phyloP scores from a whole-genome alignment of 179 eudicot genomes.

The Heliamphora pulchella region DNA sequence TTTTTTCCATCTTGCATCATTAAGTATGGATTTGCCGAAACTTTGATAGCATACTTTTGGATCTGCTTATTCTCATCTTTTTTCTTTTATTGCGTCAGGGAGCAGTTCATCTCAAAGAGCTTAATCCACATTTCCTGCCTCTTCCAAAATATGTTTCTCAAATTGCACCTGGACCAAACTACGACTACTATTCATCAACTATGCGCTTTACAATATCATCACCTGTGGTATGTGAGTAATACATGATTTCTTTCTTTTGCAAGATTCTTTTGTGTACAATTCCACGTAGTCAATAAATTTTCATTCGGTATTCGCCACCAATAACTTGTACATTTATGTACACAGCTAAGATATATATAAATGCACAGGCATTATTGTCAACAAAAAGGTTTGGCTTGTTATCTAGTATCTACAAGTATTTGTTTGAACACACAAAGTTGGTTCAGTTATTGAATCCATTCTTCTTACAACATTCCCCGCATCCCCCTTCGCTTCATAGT shows the following conservation, averaged over 20 bases:
- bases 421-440: not conserved
- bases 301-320: conserved; percentile 12
- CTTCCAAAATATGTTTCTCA: conserved; percentile 78
- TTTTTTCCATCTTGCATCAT: not conserved
- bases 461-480: not conserved
- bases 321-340: not conserved
- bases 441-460: not conserved
- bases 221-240: conserved; percentile 64
- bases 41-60: not conserved
- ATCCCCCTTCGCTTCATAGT: too few species aligned
- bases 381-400: not conserved
- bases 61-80: not conserved
- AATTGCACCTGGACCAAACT: conserved; percentile 84
- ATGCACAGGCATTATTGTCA: not conserved
- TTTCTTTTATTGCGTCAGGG: conserved; percentile 36
- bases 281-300: not conserved
- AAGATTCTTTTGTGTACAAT: not conserved
- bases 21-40: not conserved
- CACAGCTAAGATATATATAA: too few species aligned
- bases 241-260: not conserved
- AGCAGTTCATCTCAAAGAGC: conserved; percentile 55
- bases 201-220: conserved; percentile 86
- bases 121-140: conserved; percentile 53
- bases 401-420: not conserved
- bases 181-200: conserved; percentile 71